Percentiles rank a stretch among this genome's conserved stretches.
Conservation (phyloP, 2,329 filamentous ascomycete genomes). For the Xylaria multiplex region DNA sequence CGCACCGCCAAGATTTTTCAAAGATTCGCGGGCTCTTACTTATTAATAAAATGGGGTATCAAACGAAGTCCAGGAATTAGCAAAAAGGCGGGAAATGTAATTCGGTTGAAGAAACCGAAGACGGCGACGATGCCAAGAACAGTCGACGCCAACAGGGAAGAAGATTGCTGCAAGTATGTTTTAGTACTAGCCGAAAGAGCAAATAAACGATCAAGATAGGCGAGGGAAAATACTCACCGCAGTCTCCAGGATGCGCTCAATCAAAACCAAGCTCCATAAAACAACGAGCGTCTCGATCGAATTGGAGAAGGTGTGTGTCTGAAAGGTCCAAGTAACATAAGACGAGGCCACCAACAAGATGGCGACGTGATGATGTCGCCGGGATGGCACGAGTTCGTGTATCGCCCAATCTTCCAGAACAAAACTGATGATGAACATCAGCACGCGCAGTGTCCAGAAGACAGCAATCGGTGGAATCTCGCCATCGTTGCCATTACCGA, state of each 20-base stretch:
- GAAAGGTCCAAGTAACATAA: slow-evolving; percentile 98
- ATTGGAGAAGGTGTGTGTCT: slow-evolving; percentile 98
- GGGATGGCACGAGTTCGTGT: slow-evolving; percentile 85
- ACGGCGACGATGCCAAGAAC: slow-evolving; percentile 84
- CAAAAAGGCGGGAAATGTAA: slow-evolving; percentile 95
- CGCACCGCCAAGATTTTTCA: neutral
- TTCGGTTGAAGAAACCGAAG: slow-evolving; percentile 93
- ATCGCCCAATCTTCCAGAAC: slow-evolving; percentile 98
- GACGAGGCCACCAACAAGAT: slow-evolving; percentile 90
- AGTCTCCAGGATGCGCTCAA: slow-evolving; percentile 83
- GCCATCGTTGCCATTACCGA: slow-evolving; percentile 79
- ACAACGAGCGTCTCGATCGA: slow-evolving; percentile 94
- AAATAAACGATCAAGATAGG: neutral
- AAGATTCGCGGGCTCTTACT: slow-evolving; percentile 62
- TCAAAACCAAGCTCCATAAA: slow-evolving; percentile 91
- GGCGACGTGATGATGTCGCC: slow-evolving; percentile 75
- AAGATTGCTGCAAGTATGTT: slow-evolving; percentile 66
- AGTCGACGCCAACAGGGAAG: slow-evolving; percentile 78
- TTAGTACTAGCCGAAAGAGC: slow-evolving; percentile 2
- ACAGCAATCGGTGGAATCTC: slow-evolving; percentile 84
- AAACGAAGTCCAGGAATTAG: slow-evolving; percentile 84
- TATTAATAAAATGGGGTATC: slow-evolving; percentile 84
- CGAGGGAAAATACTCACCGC: slow-evolving; percentile 65
- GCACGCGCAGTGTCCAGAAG: slow-evolving; percentile 86
- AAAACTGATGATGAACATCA: slow-evolving; percentile 96